A percentile compares a stretch with the other conserved stretches of the same genome.
These are phyloP conservation scores for Pseudisothecium myosuroides DNA, from an alignment of 225 moss, liverwort and hornwort species.

Conservation along the genomic window DNA sequence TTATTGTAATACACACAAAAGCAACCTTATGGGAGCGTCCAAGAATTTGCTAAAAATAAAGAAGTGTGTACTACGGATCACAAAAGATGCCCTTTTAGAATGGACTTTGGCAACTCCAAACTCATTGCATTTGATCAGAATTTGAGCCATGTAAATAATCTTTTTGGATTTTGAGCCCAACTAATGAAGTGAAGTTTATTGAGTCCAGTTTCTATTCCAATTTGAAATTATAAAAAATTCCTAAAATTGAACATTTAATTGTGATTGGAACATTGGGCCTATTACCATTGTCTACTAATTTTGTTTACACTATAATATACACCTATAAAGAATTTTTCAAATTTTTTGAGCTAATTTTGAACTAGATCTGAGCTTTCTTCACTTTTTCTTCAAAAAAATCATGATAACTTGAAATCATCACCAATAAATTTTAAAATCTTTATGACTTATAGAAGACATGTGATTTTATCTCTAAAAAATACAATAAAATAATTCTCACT, in stretches of 20 bases:
- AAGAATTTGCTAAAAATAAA: background rate
- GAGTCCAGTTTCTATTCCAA: background rate
- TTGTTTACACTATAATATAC: background rate
- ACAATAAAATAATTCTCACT: background rate
- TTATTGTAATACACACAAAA: background rate
- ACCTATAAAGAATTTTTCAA: background rate
- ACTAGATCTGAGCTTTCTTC: background rate
- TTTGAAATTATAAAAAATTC: background rate
- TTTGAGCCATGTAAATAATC: background rate
- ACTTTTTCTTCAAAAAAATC: background rate
- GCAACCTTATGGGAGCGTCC: background rate
- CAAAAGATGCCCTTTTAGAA: background rate
- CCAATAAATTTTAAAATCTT: background rate
- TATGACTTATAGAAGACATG: background rate
- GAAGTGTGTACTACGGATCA: fast-evolving
- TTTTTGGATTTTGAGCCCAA: background rate
- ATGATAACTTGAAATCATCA: background rate
- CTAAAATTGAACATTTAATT: background rate
- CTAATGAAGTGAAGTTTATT: background rate
- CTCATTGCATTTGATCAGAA: fast-evolving
- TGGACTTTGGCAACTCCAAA: background rate
- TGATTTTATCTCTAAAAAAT: background rate
- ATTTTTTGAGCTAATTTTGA: background rate
- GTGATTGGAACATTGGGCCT: background rate
- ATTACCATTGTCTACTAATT: background rate